phyloP scores from a whole-genome alignment of 2,329 filamentous ascomycete species.

The Neocucurbitaria cava region DNA sequence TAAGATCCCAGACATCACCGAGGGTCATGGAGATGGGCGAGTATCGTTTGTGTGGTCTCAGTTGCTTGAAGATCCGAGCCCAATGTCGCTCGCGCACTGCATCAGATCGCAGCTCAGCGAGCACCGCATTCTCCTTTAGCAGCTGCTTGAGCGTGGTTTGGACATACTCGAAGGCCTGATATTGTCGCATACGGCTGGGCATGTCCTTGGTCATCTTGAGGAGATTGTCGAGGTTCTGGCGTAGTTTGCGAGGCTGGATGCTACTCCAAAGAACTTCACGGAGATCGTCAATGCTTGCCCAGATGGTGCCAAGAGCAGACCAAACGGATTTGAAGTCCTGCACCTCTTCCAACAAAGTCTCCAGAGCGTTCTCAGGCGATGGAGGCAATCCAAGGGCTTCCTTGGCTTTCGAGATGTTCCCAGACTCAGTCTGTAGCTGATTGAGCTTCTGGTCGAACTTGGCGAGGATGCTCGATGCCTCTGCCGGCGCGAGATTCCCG shows the following conservation, averaged over 20 bases:
- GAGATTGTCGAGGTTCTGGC: slow-evolving; percentile 85
- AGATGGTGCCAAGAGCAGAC: slow-evolving; percentile 94
- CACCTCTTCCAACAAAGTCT: slow-evolving; percentile 90
- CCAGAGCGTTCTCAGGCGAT: slow-evolving; percentile 79
- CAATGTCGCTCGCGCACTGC: slow-evolving; percentile 96
- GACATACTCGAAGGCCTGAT: slow-evolving; percentile 99
- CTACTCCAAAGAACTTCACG: slow-evolving; percentile 93
- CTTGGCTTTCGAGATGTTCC: slow-evolving; percentile 95
- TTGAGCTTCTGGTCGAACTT: slow-evolving; percentile 87
- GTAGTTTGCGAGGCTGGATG: slow-evolving; percentile 91
- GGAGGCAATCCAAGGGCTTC: slow-evolving; percentile 91
- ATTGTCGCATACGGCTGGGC: slow-evolving; percentile 98
- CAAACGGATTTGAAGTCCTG: slow-evolving; percentile 99
- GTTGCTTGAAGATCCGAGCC: slow-evolving; percentile 95
- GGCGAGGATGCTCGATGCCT: slow-evolving; percentile 81
- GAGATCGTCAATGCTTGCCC: slow-evolving; percentile 93
- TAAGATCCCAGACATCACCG: slow-evolving; percentile 98
- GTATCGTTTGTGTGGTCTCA: slow-evolving; percentile 92
- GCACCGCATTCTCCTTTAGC: slow-evolving; percentile 86
- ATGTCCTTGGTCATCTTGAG: slow-evolving; percentile 99
- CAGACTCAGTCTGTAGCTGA: slow-evolving; percentile 82
- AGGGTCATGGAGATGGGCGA: slow-evolving; percentile 93
- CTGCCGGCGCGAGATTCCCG: slow-evolving; percentile 87
- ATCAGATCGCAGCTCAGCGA: slow-evolving; percentile 93
- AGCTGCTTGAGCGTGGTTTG: slow-evolving; percentile 88